These are phyloP conservation scores for Tolypocladium ovalisporum DNA, from an alignment of 2,329 filamentous ascomycete species.

Conservation along the genomic window DNA sequence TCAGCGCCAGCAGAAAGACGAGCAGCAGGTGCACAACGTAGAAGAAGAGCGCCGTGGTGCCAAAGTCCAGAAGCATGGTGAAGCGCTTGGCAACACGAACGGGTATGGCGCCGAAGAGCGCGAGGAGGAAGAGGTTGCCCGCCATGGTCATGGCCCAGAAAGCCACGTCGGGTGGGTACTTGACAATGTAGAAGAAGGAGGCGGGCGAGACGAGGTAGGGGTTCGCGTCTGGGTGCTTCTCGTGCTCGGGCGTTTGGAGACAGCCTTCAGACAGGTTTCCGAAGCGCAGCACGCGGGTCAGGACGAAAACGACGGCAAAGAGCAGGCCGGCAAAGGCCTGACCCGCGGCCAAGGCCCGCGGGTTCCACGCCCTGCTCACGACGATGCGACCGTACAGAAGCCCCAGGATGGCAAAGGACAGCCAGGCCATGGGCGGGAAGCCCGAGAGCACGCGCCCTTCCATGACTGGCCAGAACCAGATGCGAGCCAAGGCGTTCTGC, in stretches of 20 bases:
- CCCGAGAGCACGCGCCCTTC: slow-evolving; percentile 20
- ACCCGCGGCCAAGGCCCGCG: slow-evolving; percentile 12
- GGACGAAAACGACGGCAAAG: slow-evolving; percentile 26
- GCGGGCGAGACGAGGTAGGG: slow-evolving; percentile 28
- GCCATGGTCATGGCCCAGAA: slow-evolving; percentile 31
- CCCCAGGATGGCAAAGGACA: slow-evolving; percentile 33
- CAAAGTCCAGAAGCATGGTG: slow-evolving; percentile 28
- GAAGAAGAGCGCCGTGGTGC: slow-evolving; percentile 35
- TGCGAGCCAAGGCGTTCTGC: slow-evolving; percentile 14
- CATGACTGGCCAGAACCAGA: slow-evolving; percentile 30
- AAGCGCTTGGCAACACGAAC: slow-evolving; percentile 15
- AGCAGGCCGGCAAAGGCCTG: slow-evolving; percentile 16
- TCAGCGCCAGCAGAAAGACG: slow-evolving; percentile 14
- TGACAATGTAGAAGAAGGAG: slow-evolving; percentile 35
- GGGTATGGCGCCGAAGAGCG: slow-evolving; percentile 23
- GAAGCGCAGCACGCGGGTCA: slow-evolving; percentile 28
- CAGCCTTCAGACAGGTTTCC: slow-evolving; percentile 34
- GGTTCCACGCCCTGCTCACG: slow-evolving; percentile 19
- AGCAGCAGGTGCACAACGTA: slow-evolving; percentile 28
- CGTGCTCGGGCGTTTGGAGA: slow-evolving; percentile 26
- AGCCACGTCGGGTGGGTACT: slow-evolving; percentile 35
- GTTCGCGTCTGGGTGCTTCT: slow-evolving; percentile 18
- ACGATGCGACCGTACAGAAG: slow-evolving; percentile 30
- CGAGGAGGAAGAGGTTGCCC: slow-evolving; percentile 26
- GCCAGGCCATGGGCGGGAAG: slow-evolving; percentile 34